Evolutionary conservation across 202 grass and related monocot species (phyloP).

Genomic region (Panicum hallii): DNA sequence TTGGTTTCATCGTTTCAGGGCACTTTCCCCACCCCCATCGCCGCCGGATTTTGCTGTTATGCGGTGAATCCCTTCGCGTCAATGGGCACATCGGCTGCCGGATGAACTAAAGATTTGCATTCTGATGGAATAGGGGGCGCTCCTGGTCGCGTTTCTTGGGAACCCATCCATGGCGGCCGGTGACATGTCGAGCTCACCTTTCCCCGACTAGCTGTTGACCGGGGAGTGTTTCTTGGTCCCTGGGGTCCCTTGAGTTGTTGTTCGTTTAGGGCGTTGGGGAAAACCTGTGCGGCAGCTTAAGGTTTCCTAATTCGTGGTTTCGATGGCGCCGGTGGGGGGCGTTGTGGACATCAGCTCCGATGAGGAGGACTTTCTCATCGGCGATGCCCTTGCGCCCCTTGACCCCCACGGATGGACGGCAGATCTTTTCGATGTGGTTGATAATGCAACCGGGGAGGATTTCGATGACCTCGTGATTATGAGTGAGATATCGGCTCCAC

Average conservation of each 20-base stretch:
- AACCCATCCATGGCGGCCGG: slow-evolving; percentile 23
- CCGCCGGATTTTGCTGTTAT: slow-evolving; percentile 20
- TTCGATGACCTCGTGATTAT: slow-evolving; percentile 69
- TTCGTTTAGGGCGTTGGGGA: neutral
- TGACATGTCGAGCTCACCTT: slow-evolving; percentile 37
- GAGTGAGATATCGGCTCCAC: slow-evolving; percentile 56
- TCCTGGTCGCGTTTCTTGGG: slow-evolving; percentile 22
- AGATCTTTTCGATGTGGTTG: slow-evolving; percentile 41
- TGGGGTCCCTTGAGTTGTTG: neutral
- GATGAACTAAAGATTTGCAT: slow-evolving; percentile 38
- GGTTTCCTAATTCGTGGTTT: slow-evolving; percentile 22
- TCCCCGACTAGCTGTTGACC: slow-evolving; percentile 26
- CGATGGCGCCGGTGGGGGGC: slow-evolving; percentile 53
- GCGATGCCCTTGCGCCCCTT: neutral
- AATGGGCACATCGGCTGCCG: slow-evolving; percentile 1
- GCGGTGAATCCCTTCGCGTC: neutral
- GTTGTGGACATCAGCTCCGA: slow-evolving; percentile 96
- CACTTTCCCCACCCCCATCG: slow-evolving; percentile 21
- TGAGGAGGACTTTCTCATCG: slow-evolving; percentile 60
- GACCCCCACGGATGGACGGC: slow-evolving; percentile 45
- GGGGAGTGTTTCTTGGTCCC: slow-evolving; percentile 36
- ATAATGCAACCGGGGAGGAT: slow-evolving; percentile 32
- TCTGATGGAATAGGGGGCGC: slow-evolving; percentile 32
- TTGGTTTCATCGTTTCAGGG: slow-evolving; percentile 31
- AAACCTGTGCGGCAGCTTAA: slow-evolving; percentile 7